Evolutionary conservation across 2,329 filamentous ascomycete species (phyloP), one percentile per base, ranked within the genome.

Genomic region (Blastomyces parvus): DNA sequence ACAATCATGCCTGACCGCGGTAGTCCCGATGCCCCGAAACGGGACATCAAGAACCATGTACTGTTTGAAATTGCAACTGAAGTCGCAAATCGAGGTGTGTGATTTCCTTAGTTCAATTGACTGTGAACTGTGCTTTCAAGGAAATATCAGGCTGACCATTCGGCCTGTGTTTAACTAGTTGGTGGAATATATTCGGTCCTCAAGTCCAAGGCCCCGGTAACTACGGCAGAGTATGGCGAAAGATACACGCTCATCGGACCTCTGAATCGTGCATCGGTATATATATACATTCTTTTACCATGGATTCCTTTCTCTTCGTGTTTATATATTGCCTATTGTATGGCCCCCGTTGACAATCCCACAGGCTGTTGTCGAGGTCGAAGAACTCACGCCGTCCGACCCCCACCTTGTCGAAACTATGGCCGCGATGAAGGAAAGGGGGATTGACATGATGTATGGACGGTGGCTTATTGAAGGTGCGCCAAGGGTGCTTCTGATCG

Each of bases 111-210:
- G 48, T 57, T 63, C 57, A 64, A 27, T 62, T 27, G 27, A 27
- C 6, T 14, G n/a, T 17, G 22, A 52, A 13, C 22, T 52, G 17
- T 14, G 44, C 40, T 30, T 59, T 46, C 42, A 48, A 46, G 30
- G 33, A 25, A 36, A 17, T 48, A 60, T 66, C 61, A 27, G 65
- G 56, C 50, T 66, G 42, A 66, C 61, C 40, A 3, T 48, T 46
- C 48, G 56, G 44, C 63, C 46, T 36, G 11, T 30, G 67, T 72
- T 64, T 52, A 25, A 52, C 44, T 40, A 95, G 94, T 99, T 66
- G 94, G 94, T 73, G 94, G 94, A 71, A 99, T 99, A 79, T 99
- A 99, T 82, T 97, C 93, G 19, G 94, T 99, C 68, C 87, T 99
- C 79, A 99, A 99, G 79, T 99, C 94, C 66, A 99, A 99, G 79